Evolutionary conservation across 345 rosid species (phyloP).

Genomic region (Streptanthus diversifolius): DNA sequence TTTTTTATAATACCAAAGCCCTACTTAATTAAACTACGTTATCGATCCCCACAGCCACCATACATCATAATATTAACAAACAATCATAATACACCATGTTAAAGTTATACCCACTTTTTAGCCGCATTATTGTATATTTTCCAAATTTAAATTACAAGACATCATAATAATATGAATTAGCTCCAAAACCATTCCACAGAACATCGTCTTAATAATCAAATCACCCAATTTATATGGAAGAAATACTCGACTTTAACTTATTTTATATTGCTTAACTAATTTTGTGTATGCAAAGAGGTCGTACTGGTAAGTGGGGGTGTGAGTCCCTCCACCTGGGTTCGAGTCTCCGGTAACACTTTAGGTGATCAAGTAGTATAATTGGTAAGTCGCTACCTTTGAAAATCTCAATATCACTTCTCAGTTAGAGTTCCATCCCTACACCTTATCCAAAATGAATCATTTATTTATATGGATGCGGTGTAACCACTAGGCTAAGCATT

Average conservation of each 20-base stretch:
- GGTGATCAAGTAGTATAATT: no score
- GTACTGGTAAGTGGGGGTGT: no score
- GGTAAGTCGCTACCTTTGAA: no score
- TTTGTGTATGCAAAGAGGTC: no score
- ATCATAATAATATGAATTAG: background rate
- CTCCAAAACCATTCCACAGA: conserved; percentile 6
- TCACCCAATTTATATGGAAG: background rate
- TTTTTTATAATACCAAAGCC: background rate
- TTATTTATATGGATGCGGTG: no score
- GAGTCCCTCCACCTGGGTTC: no score
- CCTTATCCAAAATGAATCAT: no score
- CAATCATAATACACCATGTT: conserved; percentile 8
- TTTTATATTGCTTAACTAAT: background rate
- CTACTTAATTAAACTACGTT: conserved; percentile 12
- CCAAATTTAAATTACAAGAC: background rate
- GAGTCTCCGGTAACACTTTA: no score
- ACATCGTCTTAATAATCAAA: background rate
- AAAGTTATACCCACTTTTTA: conserved; percentile 8
- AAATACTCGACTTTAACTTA: background rate
- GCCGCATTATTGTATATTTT: background rate
- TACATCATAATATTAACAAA: background rate
- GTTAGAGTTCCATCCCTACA: no score
- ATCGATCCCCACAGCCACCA: conserved; percentile 14
- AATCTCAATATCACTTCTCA: no score
- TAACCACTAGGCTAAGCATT: no score